Base-by-base conservation (phyloP, 345 rosid genomes). In the Melastoma malabathricum region DNA sequence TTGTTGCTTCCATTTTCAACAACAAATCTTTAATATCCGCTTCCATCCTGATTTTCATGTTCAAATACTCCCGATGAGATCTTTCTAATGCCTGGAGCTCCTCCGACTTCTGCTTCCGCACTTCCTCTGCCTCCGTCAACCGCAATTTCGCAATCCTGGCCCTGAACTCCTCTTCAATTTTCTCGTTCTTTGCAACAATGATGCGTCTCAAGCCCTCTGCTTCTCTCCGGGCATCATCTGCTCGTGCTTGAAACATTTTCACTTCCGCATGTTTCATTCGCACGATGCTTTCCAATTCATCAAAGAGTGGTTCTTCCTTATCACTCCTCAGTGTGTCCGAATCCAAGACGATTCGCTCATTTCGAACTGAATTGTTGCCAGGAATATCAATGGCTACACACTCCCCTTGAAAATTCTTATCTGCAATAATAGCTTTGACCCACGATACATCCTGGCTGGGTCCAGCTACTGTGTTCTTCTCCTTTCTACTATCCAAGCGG, bases 21-120 rank as follows among this genome's bases (percentile, higher is more conserved):
- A 87, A 63, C 14, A 87, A 76, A 64, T 81, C 88, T 56, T 81
- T 87, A 52, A 92, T 84, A 61, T 92, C 98, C 13, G 83, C 75
- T 72, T 87, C 95, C 96, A 87, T 87, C 64, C 96, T 82, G 70
- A 66, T 68, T 78, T 77, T 92, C 96, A 87, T 77, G 41, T 68
- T 67, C 44, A 67, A 77, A 61, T 84, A 90, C 16, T 87, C 96
- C 43, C 65, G 74, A 48, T 79, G 80, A 19, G 95, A 89, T 66
- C 82, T 80, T 58, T 92, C 90, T 47, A 82, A 67, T 19, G 77
- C 78, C 63, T 78, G 80, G 47, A 79, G 76, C 75, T 92, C 96
- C 62, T 81, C 86, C 4, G 47, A 41, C 63, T 76, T 87, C 53
- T 75, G 80, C 54, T 75, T 78, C 8, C 83, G 89, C 47, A 63